phyloP scores from a whole-genome alignment of 176 grass and related monocot genomes.

The Carex cristatella region DNA sequence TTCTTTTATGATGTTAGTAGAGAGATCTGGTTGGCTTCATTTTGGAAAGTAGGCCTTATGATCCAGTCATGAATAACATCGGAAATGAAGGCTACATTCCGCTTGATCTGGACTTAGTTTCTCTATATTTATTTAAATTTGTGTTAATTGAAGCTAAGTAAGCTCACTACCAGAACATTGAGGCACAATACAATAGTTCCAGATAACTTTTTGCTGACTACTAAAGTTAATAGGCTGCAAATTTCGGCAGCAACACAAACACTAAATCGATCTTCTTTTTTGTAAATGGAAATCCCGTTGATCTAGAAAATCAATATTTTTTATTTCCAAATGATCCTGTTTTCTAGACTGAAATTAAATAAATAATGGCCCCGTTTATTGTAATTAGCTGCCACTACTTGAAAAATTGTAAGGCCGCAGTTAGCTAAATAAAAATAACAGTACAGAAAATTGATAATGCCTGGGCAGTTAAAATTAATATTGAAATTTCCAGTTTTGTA shows the following conservation, averaged over 20 bases:
- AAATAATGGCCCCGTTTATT: neutral
- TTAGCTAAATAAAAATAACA: neutral
- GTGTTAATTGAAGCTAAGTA: neutral
- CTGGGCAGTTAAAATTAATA: too few species aligned
- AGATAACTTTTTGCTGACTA: neutral
- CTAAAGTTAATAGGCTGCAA: neutral
- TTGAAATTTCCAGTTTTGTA: too few species aligned
- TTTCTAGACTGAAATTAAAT: neutral
- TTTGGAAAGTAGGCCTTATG: neutral
- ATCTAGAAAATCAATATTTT: neutral
- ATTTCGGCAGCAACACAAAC: neutral
- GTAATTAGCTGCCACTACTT: neutral
- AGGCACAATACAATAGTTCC: neutral
- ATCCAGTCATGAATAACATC: neutral
- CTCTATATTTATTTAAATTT: neutral
- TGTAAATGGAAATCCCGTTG: neutral
- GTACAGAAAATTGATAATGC: neutral
- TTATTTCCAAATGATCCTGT: neutral
- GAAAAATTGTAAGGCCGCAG: neutral
- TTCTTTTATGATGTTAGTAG: neutral
- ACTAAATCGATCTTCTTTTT: neutral
- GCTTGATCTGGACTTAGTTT: neutral
- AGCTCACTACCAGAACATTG: neutral
- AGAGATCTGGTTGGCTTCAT: neutral
- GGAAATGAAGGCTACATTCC: neutral